phyloP scores from a whole-genome alignment of 148 eudicot genomes.

The Rhododendron vialii region DNA sequence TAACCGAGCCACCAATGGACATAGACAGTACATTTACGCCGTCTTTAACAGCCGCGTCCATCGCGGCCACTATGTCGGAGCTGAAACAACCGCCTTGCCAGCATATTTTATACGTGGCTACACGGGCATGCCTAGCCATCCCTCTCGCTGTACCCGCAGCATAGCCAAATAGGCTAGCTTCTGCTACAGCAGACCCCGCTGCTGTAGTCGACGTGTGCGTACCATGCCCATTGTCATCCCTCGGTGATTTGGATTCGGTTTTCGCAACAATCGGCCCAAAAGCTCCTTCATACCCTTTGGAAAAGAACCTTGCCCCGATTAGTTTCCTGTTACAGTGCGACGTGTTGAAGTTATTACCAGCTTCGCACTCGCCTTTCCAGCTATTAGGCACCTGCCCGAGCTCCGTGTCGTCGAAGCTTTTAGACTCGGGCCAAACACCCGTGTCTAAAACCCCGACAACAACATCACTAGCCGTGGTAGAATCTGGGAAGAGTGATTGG shows the following conservation, averaged over 20 bases:
- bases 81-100: slow-evolving; percentile 77
- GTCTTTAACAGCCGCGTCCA: slow-evolving; percentile 74
- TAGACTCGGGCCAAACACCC: slow-evolving; percentile 77
- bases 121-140: slow-evolving; percentile 68
- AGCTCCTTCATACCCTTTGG: slow-evolving; percentile 62
- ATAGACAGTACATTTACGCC: slow-evolving; percentile 72
- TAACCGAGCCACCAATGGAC: slow-evolving; percentile 61
- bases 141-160: slow-evolving; percentile 82
- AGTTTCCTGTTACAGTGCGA: slow-evolving; percentile 69
- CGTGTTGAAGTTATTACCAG: slow-evolving; percentile 40
- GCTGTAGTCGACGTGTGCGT: slow-evolving; percentile 91
- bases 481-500: slow-evolving; percentile 30
- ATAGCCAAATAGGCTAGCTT: slow-evolving; percentile 66
- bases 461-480: slow-evolving; percentile 42
- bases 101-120: slow-evolving; percentile 73
- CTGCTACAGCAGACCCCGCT: slow-evolving; percentile 58
- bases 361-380: slow-evolving; percentile 78
- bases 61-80: slow-evolving; percentile 71
- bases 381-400: slow-evolving; percentile 56
- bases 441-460: slow-evolving; percentile 75
- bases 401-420: slow-evolving; percentile 67
- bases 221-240: slow-evolving; percentile 93
- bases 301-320: slow-evolving; percentile 74
- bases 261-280: slow-evolving; percentile 58
- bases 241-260: slow-evolving; percentile 63